Conservation (phyloP, 441 rosid genomes). For the Aquilaria agallochum region DNA sequence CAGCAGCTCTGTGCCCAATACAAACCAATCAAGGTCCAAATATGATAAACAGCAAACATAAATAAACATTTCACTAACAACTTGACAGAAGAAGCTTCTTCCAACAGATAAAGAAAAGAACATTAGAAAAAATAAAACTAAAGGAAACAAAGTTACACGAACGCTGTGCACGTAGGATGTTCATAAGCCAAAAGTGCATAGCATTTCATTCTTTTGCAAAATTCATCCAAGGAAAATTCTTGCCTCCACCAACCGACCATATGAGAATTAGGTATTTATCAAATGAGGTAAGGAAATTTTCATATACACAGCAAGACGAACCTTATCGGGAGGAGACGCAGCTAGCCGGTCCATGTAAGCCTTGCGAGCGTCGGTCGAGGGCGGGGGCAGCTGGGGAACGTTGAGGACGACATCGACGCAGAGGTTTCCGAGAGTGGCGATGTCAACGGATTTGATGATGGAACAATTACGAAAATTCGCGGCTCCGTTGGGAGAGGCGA, state of each 20-base stretch:
- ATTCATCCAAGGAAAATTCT: not conserved
- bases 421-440: constrained; percentile 87
- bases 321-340: constrained; percentile 87
- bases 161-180: not conserved
- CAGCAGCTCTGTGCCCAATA: constrained; percentile 53
- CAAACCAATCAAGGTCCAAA: constrained; percentile 10
- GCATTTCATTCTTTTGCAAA: not conserved
- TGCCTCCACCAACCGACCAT: not conserved
- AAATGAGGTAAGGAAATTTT: not conserved
- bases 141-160: not conserved
- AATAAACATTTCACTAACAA: not conserved
- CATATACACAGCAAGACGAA: constrained; percentile 2
- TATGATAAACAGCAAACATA: not conserved
- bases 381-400: constrained; percentile 80
- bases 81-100: not conserved
- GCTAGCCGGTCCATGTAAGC: constrained; percentile 71
- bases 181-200: not conserved
- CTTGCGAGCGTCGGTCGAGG: constrained; percentile 41
- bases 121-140: not conserved
- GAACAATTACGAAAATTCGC: constrained; percentile 18
- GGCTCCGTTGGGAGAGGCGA: constrained; percentile 17
- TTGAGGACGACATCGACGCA: constrained; percentile 90
- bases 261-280: not conserved
- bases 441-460: constrained; percentile 55
- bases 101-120: not conserved